These are phyloP conservation scores for Starmerella sp. DNA, from an alignment of 805 yeast genomes.

Conservation along the genomic window DNA sequence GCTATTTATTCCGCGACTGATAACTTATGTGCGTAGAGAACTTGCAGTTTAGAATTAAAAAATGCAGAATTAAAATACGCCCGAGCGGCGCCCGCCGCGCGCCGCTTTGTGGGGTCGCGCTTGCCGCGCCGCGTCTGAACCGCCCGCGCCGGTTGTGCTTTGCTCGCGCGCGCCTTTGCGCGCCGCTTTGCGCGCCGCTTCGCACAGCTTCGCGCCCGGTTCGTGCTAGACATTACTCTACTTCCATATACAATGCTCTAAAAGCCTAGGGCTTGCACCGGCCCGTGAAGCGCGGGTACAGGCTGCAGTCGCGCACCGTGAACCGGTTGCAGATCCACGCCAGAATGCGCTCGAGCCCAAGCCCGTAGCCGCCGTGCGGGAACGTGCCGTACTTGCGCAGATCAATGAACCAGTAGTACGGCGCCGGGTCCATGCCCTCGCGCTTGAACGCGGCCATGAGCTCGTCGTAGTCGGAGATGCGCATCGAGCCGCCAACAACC, in stretches of 20 bases:
- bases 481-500: slow-evolving; percentile 98
- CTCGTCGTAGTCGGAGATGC: slow-evolving; percentile 74
- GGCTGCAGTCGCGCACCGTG: slow-evolving; percentile 95
- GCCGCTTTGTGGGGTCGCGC: too few species aligned
- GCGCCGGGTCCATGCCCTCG: slow-evolving; percentile 69
- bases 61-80: too few species aligned
- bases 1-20: background rate
- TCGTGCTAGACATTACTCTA: too few species aligned
- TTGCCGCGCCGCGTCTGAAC: too few species aligned
- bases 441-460: slow-evolving; percentile 82
- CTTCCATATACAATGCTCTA: too few species aligned
- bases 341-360: slow-evolving; percentile 94
- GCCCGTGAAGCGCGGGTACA: slow-evolving; percentile 96
- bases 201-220: too few species aligned
- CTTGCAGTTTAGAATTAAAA: background rate
- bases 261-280: slow-evolving; percentile 77
- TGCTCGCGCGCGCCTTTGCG: too few species aligned
- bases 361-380: slow-evolving; percentile 98
- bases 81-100: too few species aligned
- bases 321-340: slow-evolving; percentile 97
- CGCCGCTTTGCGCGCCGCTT: too few species aligned
- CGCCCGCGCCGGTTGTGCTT: too few species aligned
- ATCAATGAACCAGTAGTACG: slow-evolving; percentile 95
- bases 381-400: slow-evolving; percentile 94
- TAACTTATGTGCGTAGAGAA: background rate